phyloP scores from a whole-genome alignment of 2,329 filamentous ascomycete genomes.

The Penicillium frequentans region DNA sequence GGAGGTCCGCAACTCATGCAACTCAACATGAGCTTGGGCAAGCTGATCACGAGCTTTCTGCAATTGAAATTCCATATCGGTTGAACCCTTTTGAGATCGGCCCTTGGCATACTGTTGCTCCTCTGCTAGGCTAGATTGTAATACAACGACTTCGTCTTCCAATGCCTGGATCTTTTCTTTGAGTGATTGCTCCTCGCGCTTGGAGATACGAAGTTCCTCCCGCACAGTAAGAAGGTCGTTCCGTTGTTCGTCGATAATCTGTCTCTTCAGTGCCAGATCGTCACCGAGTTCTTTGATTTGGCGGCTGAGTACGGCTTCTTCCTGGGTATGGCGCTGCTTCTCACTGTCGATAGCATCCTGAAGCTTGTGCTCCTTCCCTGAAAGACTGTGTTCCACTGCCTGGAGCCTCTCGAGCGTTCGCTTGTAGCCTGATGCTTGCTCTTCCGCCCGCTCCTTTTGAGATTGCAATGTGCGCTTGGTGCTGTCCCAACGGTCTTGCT shows the following conservation, averaged over 20 bases:
- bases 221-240: slow-evolving; percentile 65
- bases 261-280: slow-evolving; percentile 67
- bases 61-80: slow-evolving; percentile 60
- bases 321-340: slow-evolving; percentile 67
- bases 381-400: slow-evolving; percentile 65
- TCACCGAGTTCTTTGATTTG: slow-evolving; percentile 74
- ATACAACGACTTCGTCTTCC: slow-evolving; percentile 74
- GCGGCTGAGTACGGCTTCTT: slow-evolving; percentile 68
- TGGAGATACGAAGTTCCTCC: slow-evolving; percentile 69
- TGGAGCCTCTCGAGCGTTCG: slow-evolving; percentile 70
- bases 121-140: slow-evolving; percentile 66
- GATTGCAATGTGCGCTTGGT: slow-evolving; percentile 65
- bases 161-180: slow-evolving; percentile 66
- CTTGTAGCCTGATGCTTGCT: slow-evolving; percentile 67
- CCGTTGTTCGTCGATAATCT: slow-evolving; percentile 64
- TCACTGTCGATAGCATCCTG: slow-evolving; percentile 70
- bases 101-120: slow-evolving; percentile 62
- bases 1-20: slow-evolving; percentile 59
- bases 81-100: slow-evolving; percentile 57
- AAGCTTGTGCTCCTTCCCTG: slow-evolving; percentile 66
- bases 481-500: slow-evolving; percentile 71
- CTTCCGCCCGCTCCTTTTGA: slow-evolving; percentile 66
- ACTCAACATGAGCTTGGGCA: slow-evolving; percentile 58
- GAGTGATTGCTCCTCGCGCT: slow-evolving; percentile 62
- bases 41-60: slow-evolving; percentile 63